Conservation (phyloP, 108 stramenopile species). For the Pseudonitzschia multistriata region DNA sequence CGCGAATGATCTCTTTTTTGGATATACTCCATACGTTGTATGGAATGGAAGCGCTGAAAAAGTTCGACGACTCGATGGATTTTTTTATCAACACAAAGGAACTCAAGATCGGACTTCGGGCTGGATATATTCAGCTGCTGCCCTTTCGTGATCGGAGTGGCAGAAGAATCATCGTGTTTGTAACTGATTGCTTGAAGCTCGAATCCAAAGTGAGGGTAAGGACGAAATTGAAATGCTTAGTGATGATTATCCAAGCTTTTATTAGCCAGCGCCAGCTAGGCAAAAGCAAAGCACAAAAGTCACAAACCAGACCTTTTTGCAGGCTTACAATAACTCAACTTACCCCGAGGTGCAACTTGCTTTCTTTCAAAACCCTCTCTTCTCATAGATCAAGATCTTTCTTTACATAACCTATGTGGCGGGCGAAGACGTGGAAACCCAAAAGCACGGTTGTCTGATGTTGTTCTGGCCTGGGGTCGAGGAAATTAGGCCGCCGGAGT, state of each 20-base stretch:
- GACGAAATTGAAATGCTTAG: not conserved
- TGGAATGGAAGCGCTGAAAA: not conserved
- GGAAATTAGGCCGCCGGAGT: not conserved
- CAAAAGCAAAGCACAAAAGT: not conserved
- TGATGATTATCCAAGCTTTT: not conserved
- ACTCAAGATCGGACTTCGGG: not conserved
- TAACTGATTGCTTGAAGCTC: not conserved
- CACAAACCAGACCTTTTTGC: too few species aligned
- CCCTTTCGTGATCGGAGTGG: conserved; percentile 8
- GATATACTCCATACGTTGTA: not conserved
- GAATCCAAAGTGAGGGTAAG: not conserved
- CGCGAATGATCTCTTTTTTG: not conserved
- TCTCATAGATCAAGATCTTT: conserved; percentile 3
- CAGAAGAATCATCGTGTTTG: not conserved
- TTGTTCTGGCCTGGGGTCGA: conserved; percentile 16
- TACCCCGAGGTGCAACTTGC: not conserved
- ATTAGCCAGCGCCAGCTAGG: not conserved
- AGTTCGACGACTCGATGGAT: not conserved
- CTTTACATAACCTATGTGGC: conserved; percentile 1
- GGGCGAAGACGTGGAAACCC: conserved; percentile 7
- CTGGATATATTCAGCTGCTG: conserved; percentile 1
- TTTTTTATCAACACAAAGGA: not conserved
- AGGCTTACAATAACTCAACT: too few species aligned
- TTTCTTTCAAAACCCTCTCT: not conserved
- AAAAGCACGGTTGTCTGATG: not conserved